Base-by-base conservation (phyloP, 176 grass and related monocot genomes). In the Chrysopogon serrulatus region DNA sequence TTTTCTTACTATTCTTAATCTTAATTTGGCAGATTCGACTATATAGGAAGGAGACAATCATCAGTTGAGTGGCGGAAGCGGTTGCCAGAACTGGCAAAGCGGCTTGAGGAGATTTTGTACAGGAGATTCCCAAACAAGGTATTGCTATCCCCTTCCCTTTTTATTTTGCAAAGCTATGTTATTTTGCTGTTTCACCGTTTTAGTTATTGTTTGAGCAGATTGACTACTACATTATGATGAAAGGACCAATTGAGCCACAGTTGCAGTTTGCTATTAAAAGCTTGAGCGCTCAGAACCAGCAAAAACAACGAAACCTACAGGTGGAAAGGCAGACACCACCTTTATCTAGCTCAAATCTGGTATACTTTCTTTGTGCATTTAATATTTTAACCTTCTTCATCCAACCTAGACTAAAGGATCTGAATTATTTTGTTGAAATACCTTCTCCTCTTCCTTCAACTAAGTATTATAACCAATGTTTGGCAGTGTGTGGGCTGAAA, bases 211-310 rank as follows among this genome's bases (percentile, higher is more conserved):
- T 73, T 89, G 73, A 77, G 72, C 90, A 97, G 95, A 83, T 56
- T 73, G 92, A 89, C 28, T 97, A 94, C 65, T 44, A 36, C 27
- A 91, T 49, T 64, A 91, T 94, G 87, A 90, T 80, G 85, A 84
- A 62, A 31, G 73, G 60, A 34, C 75, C 87, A 53, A 10, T 88
- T 78, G 92, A 91, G 45, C 69, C 81, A 0, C 71, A 63, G 19
- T 66, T 97, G 84, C 30, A 79, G 53, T 78, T 73, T 73, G 81
- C 83, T 87, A 57, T 92, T n/a, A 94, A 79, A 74, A 79, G 18
- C 2, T 44, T 87, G 31, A 57, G 34, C 4, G 41, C 33, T 63
- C 87, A 68, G 26, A 71, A 27, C 14, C 44, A 75, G 27, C 82
- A 65, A 42, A 78, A 71, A 30, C 90, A 89, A 48, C 86, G 90